Percentiles rank a stretch among this genome's conserved stretches.
Evolutionary conservation across 768 basidiomycete genomes (phyloP).

Genomic region (Kwoniella sp.): DNA sequence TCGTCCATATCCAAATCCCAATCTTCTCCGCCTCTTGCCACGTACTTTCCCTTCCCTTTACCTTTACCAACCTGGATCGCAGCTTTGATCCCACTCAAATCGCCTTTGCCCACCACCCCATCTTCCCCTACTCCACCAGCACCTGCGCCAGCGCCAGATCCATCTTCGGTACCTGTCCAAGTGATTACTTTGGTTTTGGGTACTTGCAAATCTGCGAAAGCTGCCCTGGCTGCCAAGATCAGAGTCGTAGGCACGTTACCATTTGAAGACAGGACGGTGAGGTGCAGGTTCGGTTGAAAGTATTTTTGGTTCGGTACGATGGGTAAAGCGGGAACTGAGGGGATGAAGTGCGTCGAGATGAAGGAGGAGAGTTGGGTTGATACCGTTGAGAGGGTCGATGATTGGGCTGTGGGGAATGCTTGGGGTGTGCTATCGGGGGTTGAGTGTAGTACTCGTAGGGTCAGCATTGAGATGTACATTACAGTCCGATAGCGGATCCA

Average conservation of each 20-base stretch:
- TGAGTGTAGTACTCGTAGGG: too few species aligned
- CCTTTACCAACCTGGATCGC: slow-evolving; percentile 45
- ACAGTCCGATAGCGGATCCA: too few species aligned
- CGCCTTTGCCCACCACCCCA: slow-evolving; percentile 33
- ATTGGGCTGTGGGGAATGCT: slow-evolving; percentile 41
- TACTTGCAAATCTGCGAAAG: slow-evolving; percentile 47
- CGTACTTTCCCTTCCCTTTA: slow-evolving; percentile 27
- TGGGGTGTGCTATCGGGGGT: slow-evolving; percentile 45
- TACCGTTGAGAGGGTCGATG: slow-evolving; percentile 19
- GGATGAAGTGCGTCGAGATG: slow-evolving; percentile 49
- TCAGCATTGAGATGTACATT: too few species aligned
- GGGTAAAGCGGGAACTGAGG: slow-evolving; percentile 46
- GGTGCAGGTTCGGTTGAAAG: slow-evolving; percentile 51
- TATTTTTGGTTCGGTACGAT: slow-evolving; percentile 53
- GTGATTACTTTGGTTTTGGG: slow-evolving; percentile 50
- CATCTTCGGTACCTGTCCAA: slow-evolving; percentile 25
- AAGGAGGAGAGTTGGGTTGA: slow-evolving; percentile 45
- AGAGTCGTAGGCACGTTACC: slow-evolving; percentile 42
- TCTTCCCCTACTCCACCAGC: slow-evolving; percentile 25
- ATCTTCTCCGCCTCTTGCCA: slow-evolving; percentile 42
- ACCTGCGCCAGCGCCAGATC: slow-evolving; percentile 19
- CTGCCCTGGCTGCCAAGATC: slow-evolving; percentile 47
- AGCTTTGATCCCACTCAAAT: slow-evolving; percentile 53
- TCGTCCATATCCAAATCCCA: slow-evolving; percentile 53
- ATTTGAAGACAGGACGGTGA: slow-evolving; percentile 47